Percentiles rank a stretch among this genome's conserved stretches.
These are phyloP conservation scores for Suillus hirtellus DNA, from an alignment of 768 basidiomycete species.

Conservation along the genomic window DNA sequence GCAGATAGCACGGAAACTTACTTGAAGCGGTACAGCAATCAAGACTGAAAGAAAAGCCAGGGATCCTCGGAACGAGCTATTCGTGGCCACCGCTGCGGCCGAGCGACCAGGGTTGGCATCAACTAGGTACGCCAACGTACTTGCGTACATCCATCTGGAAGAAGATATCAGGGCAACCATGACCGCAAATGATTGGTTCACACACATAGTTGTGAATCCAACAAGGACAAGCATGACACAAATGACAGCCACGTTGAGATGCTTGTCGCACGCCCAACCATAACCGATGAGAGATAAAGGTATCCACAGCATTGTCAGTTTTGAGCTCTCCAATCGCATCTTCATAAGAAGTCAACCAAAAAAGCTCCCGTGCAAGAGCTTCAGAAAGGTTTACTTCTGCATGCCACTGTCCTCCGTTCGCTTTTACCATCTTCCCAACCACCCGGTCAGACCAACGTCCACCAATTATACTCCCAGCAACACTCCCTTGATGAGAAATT, in stretches of 20 bases:
- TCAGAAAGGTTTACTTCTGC: conserved; percentile 58
- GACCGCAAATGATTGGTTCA: conserved; percentile 4
- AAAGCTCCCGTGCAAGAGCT: not conserved
- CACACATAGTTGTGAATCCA: conserved; percentile 77
- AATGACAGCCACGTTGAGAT: conserved; percentile 63
- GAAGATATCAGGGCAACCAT: conserved; percentile 6
- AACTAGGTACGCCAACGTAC: conserved; percentile 81
- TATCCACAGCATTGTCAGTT: conserved; percentile 50
- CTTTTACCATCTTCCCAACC: conserved; percentile 41
- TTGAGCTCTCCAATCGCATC: conserved; percentile 74
- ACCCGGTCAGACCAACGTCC: conserved; percentile 59
- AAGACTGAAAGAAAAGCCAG: conserved; percentile 71
- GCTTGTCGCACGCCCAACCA: conserved; percentile 72
- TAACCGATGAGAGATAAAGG: conserved; percentile 66
- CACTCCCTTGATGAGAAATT: conserved; percentile 36
- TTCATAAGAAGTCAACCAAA: conserved; percentile 26
- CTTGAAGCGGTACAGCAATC: conserved; percentile 70
- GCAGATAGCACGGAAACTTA: conserved; percentile 17
- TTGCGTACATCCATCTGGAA: conserved; percentile 58
- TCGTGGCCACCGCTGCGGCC: conserved; percentile 71
- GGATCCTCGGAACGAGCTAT: conserved; percentile 73
- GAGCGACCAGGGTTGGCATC: conserved; percentile 85
- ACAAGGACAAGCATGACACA: conserved; percentile 71
- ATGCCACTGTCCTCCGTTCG: conserved; percentile 47
- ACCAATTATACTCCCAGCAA: conserved; percentile 55